These are phyloP conservation scores for Teunomyces atbi DNA, from an alignment of 805 yeast genomes.

Conservation along the genomic window DNA sequence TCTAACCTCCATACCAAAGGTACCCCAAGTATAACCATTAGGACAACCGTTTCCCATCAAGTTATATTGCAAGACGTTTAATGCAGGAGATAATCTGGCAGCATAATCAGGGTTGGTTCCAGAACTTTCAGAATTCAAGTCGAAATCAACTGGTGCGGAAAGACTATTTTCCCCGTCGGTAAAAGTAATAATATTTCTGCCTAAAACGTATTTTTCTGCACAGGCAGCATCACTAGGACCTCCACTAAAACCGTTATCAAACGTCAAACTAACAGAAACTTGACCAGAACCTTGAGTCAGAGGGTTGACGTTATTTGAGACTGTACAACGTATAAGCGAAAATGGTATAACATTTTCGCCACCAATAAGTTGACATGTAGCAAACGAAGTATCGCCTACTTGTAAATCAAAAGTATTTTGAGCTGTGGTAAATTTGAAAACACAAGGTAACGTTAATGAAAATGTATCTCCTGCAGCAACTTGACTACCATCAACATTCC, in stretches of 20 bases:
- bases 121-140: too few species aligned
- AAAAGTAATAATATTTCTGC: conserved; percentile 18
- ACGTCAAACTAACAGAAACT: conserved; percentile 19
- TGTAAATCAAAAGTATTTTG: conserved; percentile 4
- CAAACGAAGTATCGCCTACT: conserved; percentile 12
- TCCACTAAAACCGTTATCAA: conserved; percentile 12
- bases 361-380: conserved; percentile 18
- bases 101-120: too few species aligned
- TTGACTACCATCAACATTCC: conserved; percentile 8
- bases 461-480: conserved; percentile 17
- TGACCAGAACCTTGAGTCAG: conserved; percentile 6
- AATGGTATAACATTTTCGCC: conserved; percentile 6
- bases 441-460: conserved; percentile 14
- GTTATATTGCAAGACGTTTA: too few species aligned
- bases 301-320: not conserved
- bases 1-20: too few species aligned
- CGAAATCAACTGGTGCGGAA: not conserved
- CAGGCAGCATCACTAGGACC: conserved; percentile 13
- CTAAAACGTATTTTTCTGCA: conserved; percentile 16
- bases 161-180: conserved; percentile 9
- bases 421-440: conserved; percentile 12
- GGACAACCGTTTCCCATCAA: too few species aligned
- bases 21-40: too few species aligned
- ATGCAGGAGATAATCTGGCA: too few species aligned
- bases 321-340: conserved; percentile 11